phyloP scores from a whole-genome alignment of 78 protist species.

The Dictyostelium citrinum region DNA sequence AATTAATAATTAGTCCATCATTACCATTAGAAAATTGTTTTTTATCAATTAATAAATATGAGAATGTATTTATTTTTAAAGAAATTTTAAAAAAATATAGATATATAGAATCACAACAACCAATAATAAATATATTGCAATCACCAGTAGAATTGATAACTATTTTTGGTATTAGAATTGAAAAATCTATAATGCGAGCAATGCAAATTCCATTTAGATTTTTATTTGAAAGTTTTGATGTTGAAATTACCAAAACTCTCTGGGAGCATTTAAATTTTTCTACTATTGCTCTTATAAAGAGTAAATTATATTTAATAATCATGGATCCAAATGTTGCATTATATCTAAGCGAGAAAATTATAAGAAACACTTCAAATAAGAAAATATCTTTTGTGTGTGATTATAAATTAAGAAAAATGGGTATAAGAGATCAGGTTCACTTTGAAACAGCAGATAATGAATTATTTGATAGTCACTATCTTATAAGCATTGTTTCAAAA shows the following conservation, averaged over 20 bases:
- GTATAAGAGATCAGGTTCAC: background rate
- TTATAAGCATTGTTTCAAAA: background rate
- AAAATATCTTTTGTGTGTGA: background rate
- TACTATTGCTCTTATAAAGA: background rate
- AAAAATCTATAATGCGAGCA: background rate
- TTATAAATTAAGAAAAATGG: background rate
- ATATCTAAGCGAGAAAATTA: background rate
- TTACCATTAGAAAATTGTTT: background rate
- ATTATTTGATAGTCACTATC: background rate
- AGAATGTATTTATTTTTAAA: background rate
- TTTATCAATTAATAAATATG: background rate
- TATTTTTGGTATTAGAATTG: background rate
- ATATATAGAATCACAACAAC: background rate
- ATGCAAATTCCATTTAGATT: background rate
- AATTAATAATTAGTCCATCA: background rate
- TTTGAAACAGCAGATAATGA: background rate
- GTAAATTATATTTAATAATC: background rate
- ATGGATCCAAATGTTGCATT: background rate
- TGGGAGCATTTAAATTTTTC: background rate
- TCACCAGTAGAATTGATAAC: background rate
- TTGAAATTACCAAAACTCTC: background rate
- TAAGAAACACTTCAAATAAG: background rate
- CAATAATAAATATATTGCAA: background rate
- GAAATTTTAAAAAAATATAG: background rate
- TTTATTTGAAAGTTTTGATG: background rate